Percentiles rank a stretch among this genome's conserved stretches.
These are phyloP conservation scores for Castanea sativa DNA, from an alignment of 306 rosid species.

Conservation along the genomic window DNA sequence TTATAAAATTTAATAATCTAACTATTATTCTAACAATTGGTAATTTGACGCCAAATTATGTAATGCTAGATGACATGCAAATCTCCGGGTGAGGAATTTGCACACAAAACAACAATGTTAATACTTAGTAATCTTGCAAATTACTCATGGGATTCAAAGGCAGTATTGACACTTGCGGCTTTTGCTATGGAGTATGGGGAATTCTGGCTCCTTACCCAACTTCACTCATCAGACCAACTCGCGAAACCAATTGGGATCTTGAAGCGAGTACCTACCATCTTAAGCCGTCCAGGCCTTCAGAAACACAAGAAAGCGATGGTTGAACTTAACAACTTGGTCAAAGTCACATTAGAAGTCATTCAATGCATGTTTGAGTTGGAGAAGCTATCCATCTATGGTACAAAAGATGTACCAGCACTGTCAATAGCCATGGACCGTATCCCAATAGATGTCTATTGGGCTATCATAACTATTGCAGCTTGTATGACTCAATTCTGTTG, in stretches of 20 bases:
- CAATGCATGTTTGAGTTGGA: slow-evolving; percentile 42
- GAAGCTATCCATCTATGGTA: slow-evolving; percentile 29
- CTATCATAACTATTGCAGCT: slow-evolving; percentile 49
- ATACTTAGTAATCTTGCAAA: slow-evolving; percentile 50
- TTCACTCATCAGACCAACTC: slow-evolving; percentile 39
- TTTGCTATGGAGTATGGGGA: slow-evolving; percentile 67
- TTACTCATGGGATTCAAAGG: slow-evolving; percentile 65
- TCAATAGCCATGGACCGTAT: slow-evolving; percentile 26
- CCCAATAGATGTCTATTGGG: slow-evolving; percentile 66
- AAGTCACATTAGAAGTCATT: slow-evolving; percentile 46
- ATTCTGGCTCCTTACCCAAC: slow-evolving; percentile 60
- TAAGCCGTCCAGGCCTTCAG: slow-evolving; percentile 26
- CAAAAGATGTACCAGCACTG: slow-evolving; percentile 46
- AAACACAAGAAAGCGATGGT: slow-evolving; percentile 38
- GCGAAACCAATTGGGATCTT: slow-evolving; percentile 58
- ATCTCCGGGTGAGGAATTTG: slow-evolving; percentile 49
- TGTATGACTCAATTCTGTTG: slow-evolving; percentile 43
- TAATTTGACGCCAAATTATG: not conserved
- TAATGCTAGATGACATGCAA: slow-evolving; percentile 56
- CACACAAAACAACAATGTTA: slow-evolving; percentile 50
- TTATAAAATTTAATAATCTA: not conserved
- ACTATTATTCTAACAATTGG: too few relatives aligned
- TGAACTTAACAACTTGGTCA: slow-evolving; percentile 54
- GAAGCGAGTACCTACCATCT: slow-evolving; percentile 49
- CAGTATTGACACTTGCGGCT: slow-evolving; percentile 65